Base-by-base conservation (phyloP, 2,329 filamentous ascomycete genomes). In the Hypoxylon rubiginosum region DNA sequence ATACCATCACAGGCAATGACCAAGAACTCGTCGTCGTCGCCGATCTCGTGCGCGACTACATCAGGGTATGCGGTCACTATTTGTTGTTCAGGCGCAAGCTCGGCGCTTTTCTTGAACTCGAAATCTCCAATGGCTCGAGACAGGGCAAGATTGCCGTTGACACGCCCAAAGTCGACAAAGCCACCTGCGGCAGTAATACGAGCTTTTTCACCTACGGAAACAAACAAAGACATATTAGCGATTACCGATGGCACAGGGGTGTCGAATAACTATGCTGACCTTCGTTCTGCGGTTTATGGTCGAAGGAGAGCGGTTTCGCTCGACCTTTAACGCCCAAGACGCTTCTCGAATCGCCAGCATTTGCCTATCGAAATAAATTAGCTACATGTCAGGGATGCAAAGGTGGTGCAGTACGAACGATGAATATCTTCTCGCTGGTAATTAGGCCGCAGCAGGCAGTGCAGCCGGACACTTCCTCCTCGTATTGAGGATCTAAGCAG, bases 251-350 rank as follows among this genome's bases (percentile, higher is more conserved):
- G 36, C 3, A 45, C 21, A 17, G 32, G 36, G 6, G 11, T 26
- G 7, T 19, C 8, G 17, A 9, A n/a, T 15, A 11, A 17, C 32
- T 39, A 13, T 49, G 52, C 84, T 62, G 78, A 97, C 94, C 93
- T 87, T 99, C 96, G 74, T 98, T 97, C 80, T 97, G 94, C 45
- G 96, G 96, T 83, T 99, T 99, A 86, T 99, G 96, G 80, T 99
- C 96, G 78, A 97, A 97, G n/a, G 96, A 99, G 66, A 99, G 86
- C 56, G 96, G 96, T 84, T 98, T 99, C 72, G 96, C 96, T 75
- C 96, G 89, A 71, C 96, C 96, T 84, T 98, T 99, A 76, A 99
- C 93, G 74, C 96, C 96, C 71, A 99, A 83, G 26, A 99, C 96
- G 77, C 91, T 93, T 84, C 96, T 90, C 69, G 96, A 99, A 80